These are phyloP conservation scores for Adenanthera pavonina DNA, from an alignment of 306 rosid species.

Conservation along the genomic window DNA sequence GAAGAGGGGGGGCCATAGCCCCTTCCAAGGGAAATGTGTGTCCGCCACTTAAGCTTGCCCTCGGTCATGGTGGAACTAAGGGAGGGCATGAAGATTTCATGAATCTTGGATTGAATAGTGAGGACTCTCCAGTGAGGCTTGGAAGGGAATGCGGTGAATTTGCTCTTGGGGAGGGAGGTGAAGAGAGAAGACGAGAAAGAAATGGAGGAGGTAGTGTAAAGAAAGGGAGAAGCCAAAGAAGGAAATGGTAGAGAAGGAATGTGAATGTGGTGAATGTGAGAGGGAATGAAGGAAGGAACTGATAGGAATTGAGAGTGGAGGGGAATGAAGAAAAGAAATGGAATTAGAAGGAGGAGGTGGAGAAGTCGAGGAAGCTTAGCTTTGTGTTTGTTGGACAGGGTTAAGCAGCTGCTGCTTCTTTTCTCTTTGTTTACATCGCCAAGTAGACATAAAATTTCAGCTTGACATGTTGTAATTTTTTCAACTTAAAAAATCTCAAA, in stretches of 20 bases:
- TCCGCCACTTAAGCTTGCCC: conserved; percentile 38
- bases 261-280: not conserved
- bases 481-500: no score
- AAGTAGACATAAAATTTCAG: no score
- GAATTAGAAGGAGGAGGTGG: no score
- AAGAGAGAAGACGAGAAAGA: conserved; percentile 69
- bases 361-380: no score
- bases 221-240: conserved; percentile 47
- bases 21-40: no score
- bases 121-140: conserved; percentile 48
- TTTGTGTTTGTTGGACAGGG: no score
- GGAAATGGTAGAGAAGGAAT: not conserved
- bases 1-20: no score
- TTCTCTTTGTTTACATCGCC: no score
- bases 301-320: not conserved
- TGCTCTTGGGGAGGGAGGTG: conserved; percentile 51
- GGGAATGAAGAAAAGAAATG: no score
- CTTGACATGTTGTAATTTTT: no score
- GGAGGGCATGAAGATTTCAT: conserved; percentile 97
- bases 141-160: conserved; percentile 45
- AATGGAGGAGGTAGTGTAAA: conserved; percentile 37
- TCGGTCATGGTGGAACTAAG: conserved; percentile 98
- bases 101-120: conserved; percentile 68
- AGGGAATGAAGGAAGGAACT: not conserved
- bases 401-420: no score